Percentiles rank a stretch among this genome's conserved stretches.
phyloP scores from a whole-genome alignment of 2,329 filamentous ascomycete genomes.

The Colletotrichum siamense region DNA sequence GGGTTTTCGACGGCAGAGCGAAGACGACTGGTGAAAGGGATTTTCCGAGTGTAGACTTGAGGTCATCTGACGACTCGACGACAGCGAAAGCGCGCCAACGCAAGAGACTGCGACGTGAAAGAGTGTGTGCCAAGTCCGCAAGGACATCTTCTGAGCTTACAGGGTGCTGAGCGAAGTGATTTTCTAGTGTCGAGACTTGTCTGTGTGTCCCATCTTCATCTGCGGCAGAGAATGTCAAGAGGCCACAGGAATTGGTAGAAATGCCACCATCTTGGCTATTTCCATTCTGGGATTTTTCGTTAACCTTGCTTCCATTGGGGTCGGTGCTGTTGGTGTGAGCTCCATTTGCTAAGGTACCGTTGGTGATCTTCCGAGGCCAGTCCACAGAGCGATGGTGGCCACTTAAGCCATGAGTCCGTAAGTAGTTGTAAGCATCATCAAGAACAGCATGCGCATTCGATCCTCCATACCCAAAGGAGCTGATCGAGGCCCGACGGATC shows the following conservation, averaged over 20 bases:
- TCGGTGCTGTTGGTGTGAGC: background rate
- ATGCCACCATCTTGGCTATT: background rate
- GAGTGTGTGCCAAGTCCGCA: background rate
- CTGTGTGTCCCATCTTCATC: background rate
- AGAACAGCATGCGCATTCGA: conserved; percentile 58
- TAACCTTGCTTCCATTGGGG: background rate
- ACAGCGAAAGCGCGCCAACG: background rate
- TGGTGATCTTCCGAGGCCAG: background rate
- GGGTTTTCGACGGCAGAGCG: conserved; percentile 18
- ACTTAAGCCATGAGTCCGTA: conserved; percentile 39
- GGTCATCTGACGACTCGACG: background rate
- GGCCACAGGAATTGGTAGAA: background rate
- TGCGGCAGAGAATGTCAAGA: background rate
- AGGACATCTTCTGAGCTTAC: background rate
- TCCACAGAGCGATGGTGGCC: background rate
- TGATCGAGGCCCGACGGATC: conserved; percentile 56
- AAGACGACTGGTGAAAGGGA: background rate
- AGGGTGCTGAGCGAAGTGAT: background rate
- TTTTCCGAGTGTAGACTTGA: background rate
- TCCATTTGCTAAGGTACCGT: background rate
- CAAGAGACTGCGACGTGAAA: background rate
- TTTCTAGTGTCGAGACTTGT: background rate
- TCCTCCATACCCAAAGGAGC: conserved; percentile 64
- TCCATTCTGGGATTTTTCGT: background rate
- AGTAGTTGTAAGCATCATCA: conserved; percentile 32